Evolutionary conservation across 2,329 filamentous ascomycete genomes (phyloP).

Genomic region (Aspergillus sp.): DNA sequence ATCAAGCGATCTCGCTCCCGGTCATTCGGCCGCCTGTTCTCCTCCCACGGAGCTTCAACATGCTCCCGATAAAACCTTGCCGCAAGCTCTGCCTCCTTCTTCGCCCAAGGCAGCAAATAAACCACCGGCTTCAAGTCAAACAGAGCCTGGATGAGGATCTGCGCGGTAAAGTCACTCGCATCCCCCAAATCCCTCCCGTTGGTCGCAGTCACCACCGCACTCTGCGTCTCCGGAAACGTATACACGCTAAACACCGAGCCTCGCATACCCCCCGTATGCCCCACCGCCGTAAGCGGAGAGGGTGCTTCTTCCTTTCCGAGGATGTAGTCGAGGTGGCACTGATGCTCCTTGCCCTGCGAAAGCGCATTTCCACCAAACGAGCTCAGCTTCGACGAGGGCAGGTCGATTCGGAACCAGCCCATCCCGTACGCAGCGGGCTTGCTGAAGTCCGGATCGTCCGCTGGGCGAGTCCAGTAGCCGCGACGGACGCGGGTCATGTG

Average conservation of each 20-base stretch:
- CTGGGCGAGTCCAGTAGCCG: constrained; percentile 24
- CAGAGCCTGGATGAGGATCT: constrained; percentile 20
- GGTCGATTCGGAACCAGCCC: constrained; percentile 29
- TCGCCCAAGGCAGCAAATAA: constrained; percentile 17
- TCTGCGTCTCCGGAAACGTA: constrained; percentile 33
- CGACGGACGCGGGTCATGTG: constrained; percentile 24
- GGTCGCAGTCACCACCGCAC: constrained; percentile 30
- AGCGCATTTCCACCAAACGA: constrained; percentile 17
- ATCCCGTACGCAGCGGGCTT: constrained; percentile 26
- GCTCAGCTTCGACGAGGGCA: constrained; percentile 27
- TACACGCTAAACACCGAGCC: constrained; percentile 25
- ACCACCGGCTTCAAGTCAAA: constrained; percentile 20
- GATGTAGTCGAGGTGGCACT: neutral
- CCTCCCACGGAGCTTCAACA: constrained; percentile 4
- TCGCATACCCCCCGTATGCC: constrained; percentile 31
- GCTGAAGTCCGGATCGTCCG: constrained; percentile 16
- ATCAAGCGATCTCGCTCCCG: neutral
- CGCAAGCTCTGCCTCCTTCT: constrained; percentile 13
- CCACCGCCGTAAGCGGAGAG: constrained; percentile 18
- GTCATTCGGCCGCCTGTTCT: neutral
- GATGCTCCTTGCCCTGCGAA: neutral
- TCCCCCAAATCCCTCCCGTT: constrained; percentile 26
- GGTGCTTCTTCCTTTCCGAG: constrained; percentile 14
- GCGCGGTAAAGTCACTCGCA: constrained; percentile 23
- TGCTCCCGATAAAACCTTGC: neutral